Conservation (phyloP, 805 yeast genomes). For the Schwanniomyces sp. region DNA sequence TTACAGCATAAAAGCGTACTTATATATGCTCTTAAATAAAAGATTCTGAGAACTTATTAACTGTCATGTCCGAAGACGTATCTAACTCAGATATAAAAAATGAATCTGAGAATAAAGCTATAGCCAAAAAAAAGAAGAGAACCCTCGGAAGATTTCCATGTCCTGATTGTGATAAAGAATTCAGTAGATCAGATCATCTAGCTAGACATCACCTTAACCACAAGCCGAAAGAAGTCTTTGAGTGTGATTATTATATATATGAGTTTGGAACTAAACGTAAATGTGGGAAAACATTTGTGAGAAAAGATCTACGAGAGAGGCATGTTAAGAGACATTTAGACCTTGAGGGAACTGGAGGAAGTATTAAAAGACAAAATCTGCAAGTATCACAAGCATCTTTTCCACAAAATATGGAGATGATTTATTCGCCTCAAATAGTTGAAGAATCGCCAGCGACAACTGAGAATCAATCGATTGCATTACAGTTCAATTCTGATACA, state of each 20-base stretch:
- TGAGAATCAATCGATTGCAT: not conserved
- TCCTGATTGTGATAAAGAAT: slow-evolving; percentile 52
- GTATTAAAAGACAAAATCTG: not conserved
- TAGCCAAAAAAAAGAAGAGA: slow-evolving; percentile 19
- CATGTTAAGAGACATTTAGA: slow-evolving; percentile 31
- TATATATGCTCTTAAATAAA: not conserved
- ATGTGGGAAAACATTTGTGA: slow-evolving; percentile 62
- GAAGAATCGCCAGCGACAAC: not conserved
- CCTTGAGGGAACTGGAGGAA: not conserved
- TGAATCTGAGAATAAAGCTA: not conserved
- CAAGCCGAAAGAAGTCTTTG: slow-evolving; percentile 50
- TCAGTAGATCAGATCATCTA: slow-evolving; percentile 62
- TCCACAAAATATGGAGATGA: slow-evolving; percentile 1
- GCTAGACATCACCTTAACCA: slow-evolving; percentile 67
- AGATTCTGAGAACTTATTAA: not conserved
- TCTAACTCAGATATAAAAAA: not conserved
- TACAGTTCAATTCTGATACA: not conserved
- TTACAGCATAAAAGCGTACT: not conserved
- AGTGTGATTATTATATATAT: slow-evolving; percentile 52
- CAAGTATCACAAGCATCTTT: slow-evolving; percentile 8
- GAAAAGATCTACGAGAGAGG: slow-evolving; percentile 53
- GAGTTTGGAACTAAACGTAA: slow-evolving; percentile 38
- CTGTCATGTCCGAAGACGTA: not conserved
- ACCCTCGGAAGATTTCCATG: slow-evolving; percentile 33
- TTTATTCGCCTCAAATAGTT: not conserved